Evolutionary conservation across 2,329 filamentous ascomycete species (phyloP).

Genomic region (Aspergillus versicolor): DNA sequence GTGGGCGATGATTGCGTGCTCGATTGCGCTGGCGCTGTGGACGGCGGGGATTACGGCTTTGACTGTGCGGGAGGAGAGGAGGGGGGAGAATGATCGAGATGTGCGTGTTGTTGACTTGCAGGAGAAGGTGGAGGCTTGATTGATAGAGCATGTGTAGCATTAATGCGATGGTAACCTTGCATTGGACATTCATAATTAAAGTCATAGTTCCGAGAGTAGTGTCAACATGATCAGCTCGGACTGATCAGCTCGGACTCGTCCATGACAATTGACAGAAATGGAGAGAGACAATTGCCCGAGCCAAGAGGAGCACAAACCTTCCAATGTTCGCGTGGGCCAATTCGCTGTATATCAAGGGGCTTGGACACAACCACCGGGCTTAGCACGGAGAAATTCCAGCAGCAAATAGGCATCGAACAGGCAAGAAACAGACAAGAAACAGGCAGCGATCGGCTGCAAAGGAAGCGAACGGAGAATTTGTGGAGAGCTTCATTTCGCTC

Average conservation of each 20-base stretch:
- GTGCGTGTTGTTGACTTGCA: not conserved
- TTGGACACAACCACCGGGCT: not conserved
- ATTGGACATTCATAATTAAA: too few species aligned
- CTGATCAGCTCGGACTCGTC: too few species aligned
- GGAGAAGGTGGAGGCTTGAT: not conserved
- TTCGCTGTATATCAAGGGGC: not conserved
- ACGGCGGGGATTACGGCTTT: not conserved
- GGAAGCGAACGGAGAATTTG: constrained; percentile 14
- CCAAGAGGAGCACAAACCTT: too few species aligned
- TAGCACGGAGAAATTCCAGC: constrained; percentile 6
- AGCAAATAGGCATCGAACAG: too few species aligned
- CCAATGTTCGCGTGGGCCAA: not conserved
- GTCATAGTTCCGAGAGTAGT: too few species aligned
- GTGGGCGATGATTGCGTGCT: constrained; percentile 22
- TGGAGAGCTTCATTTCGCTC: constrained; percentile 8
- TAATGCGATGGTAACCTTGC: too few species aligned
- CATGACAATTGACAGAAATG: too few species aligned
- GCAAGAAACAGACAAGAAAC: not conserved
- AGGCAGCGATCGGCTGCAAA: not conserved
- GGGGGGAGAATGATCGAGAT: not conserved
- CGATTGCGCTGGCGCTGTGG: not conserved
- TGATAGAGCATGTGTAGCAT: too few species aligned
- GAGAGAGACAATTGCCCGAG: too few species aligned
- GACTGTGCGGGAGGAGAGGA: constrained; percentile 2
- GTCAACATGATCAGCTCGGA: too few species aligned